phyloP scores from a whole-genome alignment of 257 asterid species.

The Cinchona pubescens region DNA sequence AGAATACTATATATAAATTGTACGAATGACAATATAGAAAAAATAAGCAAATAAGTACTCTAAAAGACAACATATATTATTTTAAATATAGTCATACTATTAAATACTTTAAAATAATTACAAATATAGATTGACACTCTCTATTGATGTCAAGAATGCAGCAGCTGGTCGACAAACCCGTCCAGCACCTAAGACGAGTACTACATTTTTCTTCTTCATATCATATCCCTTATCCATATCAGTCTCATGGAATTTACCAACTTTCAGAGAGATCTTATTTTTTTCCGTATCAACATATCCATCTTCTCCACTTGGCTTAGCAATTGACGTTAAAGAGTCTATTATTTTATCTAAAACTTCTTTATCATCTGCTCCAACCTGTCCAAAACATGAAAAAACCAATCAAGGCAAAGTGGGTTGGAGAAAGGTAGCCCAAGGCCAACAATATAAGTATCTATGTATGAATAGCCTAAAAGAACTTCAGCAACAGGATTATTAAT shows the following conservation, averaged over 20 bases:
- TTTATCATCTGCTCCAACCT: constrained; percentile 90
- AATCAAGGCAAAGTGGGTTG: background rate
- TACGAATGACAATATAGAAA: no score
- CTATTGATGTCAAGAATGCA: constrained; percentile 68
- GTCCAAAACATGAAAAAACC: constrained; percentile 24
- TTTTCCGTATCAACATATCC: no score
- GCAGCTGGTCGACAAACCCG: constrained; percentile 95
- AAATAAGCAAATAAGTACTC: no score
- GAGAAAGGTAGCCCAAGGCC: background rate
- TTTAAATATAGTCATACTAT: no score
- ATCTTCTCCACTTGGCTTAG: constrained; percentile 50
- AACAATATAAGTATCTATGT: background rate
- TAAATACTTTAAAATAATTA: no score
- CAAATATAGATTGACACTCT: no score
- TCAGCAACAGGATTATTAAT: background rate
- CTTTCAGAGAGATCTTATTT: constrained; percentile 49
- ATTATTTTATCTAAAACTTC: constrained; percentile 58
- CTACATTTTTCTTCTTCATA: constrained; percentile 35
- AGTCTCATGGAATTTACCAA: constrained; percentile 47
- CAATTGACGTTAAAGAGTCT: constrained; percentile 72
- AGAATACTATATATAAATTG: no score
- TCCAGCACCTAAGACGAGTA: constrained; percentile 95
- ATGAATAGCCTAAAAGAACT: background rate
- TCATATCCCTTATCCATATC: constrained; percentile 38
- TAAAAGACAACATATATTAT: no score